Evolutionary conservation across 306 rosid species (phyloP).

Genomic region (Pueraria montana): DNA sequence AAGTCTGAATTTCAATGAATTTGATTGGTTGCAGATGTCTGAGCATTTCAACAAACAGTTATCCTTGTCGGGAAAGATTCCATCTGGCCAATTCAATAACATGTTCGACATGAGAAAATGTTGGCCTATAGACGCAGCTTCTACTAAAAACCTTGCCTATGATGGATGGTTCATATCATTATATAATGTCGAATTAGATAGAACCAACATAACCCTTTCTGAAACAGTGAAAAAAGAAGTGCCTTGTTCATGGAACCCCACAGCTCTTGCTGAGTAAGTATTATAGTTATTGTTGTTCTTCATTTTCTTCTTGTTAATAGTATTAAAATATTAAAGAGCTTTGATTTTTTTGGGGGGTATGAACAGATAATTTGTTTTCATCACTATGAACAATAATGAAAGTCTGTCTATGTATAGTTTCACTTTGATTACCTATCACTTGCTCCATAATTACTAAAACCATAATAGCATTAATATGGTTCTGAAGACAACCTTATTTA

Average conservation of each 20-base stretch:
- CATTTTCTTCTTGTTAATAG: background rate
- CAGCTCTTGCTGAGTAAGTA: slow-evolving; percentile 86
- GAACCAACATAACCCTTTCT: slow-evolving; percentile 66
- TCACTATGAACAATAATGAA: background rate
- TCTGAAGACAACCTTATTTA: slow-evolving; percentile 11
- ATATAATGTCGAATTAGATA: slow-evolving; percentile 74
- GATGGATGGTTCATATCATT: slow-evolving; percentile 88
- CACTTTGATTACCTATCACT: slow-evolving; percentile 6
- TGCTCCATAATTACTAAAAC: background rate
- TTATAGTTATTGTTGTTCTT: background rate
- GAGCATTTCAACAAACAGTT: slow-evolving; percentile 76
- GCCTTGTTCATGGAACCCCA: slow-evolving; percentile 87
- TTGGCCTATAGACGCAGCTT: slow-evolving; percentile 85
- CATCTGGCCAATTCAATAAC: slow-evolving; percentile 77
- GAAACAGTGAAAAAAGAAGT: slow-evolving; percentile 72
- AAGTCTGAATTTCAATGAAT: slow-evolving; percentile 39
- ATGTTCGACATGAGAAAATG: slow-evolving; percentile 75
- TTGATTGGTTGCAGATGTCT: slow-evolving; percentile 75
- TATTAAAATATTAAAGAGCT: background rate
- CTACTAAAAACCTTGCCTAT: slow-evolving; percentile 67
- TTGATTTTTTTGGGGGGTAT: background rate
- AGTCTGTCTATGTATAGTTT: background rate
- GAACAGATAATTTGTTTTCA: slow-evolving; percentile 1
- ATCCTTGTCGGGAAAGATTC: slow-evolving; percentile 81
- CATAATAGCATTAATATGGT: background rate